Conservation (phyloP, 148 eudicot genomes). For the Vaccinium darrowii region DNA sequence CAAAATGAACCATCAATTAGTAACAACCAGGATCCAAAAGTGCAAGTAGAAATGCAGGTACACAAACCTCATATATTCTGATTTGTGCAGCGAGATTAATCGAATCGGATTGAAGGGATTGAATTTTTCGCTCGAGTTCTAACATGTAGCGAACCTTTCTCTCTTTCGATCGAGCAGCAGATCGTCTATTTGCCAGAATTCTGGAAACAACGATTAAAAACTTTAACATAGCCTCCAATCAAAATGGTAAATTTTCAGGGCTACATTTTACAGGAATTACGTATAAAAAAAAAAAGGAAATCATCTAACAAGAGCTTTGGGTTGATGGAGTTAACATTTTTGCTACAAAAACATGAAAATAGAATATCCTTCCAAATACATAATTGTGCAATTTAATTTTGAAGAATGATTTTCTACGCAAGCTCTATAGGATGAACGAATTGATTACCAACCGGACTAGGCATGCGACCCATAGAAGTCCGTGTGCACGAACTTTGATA, state of each 20-base stretch:
- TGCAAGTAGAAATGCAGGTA: not conserved
- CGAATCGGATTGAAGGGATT: slow-evolving; percentile 57
- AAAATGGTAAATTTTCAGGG: not conserved
- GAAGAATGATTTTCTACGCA: too few species aligned
- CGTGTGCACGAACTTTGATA: too few species aligned
- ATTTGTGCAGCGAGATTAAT: slow-evolving; percentile 60
- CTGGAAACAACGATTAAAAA: slow-evolving; percentile 27
- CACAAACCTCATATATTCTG: slow-evolving; percentile 41
- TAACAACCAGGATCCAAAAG: not conserved
- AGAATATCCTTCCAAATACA: too few species aligned
- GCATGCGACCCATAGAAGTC: not conserved
- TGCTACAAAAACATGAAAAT: too few species aligned
- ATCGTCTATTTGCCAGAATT: slow-evolving; percentile 59
- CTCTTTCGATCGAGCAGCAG: slow-evolving; percentile 71
- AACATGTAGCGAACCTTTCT: slow-evolving; percentile 57
- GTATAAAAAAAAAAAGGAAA: not conserved
- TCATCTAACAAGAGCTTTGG: not conserved
- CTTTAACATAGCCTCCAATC: not conserved
- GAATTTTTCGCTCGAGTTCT: slow-evolving; percentile 54
- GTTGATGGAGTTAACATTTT: not conserved
- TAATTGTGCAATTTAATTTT: too few species aligned
- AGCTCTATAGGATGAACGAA: too few species aligned
- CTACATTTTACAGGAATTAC: not conserved
- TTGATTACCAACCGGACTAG: not conserved
- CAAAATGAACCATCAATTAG: not conserved